These are phyloP conservation scores for Collybiopsis luxurians DNA, from an alignment of 768 basidiomycete species.

Conservation along the genomic window DNA sequence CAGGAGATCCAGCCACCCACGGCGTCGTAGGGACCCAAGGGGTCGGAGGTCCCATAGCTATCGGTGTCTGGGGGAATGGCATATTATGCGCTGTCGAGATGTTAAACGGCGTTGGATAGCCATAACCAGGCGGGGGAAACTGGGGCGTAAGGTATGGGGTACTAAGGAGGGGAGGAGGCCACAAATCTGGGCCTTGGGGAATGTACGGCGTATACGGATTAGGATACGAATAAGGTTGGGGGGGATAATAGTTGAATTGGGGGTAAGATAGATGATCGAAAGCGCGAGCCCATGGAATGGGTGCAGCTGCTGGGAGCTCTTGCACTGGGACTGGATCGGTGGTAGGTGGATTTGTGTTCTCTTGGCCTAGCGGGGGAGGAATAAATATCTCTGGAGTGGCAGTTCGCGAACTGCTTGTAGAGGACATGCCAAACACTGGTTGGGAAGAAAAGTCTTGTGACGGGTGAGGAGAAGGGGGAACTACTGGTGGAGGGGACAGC, in stretches of 20 bases:
- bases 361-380: neutral
- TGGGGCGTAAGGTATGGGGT: neutral
- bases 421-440: neutral
- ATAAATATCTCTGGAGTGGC: conserved; percentile 5
- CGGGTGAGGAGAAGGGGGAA: too few relatives aligned
- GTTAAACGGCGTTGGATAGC: conserved; percentile 1
- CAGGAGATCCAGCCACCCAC: neutral
- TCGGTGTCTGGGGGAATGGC: conserved; percentile 1
- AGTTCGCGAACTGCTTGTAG: neutral
- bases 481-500: neutral
- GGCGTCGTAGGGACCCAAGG: conserved; percentile 8
- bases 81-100: conserved; percentile 6
- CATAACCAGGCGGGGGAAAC: neutral
- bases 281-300: neutral
- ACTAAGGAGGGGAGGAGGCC: conserved; percentile 1
- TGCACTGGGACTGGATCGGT: conserved; percentile 4
- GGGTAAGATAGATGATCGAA: neutral
- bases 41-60: neutral
- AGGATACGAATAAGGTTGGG: neutral
- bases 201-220: neutral
- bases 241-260: conserved; percentile 2
- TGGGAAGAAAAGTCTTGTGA: neutral
- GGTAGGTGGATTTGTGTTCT: neutral
- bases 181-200: neutral
- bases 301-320: neutral